Percentiles rank a stretch among this genome's conserved stretches.
Conservation (phyloP, 805 yeast genomes). For the Allodekkera sacchari region DNA sequence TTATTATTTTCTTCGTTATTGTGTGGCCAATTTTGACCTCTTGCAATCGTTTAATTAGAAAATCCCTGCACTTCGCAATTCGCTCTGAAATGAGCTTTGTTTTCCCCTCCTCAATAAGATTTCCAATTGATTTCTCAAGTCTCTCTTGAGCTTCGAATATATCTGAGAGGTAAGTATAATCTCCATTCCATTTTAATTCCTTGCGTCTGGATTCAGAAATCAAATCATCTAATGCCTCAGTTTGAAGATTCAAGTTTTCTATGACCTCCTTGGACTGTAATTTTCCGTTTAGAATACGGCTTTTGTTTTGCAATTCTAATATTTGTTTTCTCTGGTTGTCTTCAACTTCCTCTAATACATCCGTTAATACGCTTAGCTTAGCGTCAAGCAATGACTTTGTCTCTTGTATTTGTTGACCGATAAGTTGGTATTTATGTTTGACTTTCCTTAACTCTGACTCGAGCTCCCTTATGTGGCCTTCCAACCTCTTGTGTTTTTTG, state of each 20-base stretch:
- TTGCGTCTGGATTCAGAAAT: constrained; percentile 10
- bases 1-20: constrained; percentile 12
- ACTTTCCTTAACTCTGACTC: constrained; percentile 28
- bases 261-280: constrained; percentile 7
- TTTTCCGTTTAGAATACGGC: constrained; percentile 1
- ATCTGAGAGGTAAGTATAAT: constrained; percentile 18
- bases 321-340: constrained; percentile 14
- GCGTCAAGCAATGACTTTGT: constrained; percentile 45
- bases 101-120: constrained; percentile 9
- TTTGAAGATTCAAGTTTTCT: constrained; percentile 16
- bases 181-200: constrained; percentile 16
- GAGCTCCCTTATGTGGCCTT: constrained; percentile 29
- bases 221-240: constrained; percentile 19
- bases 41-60: constrained; percentile 9
- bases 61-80: constrained; percentile 7
- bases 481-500: constrained; percentile 25
- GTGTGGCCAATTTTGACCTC: constrained; percentile 8
- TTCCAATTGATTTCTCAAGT: constrained; percentile 16
- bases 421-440: constrained; percentile 25
- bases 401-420: constrained; percentile 32
- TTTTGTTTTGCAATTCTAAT: constrained; percentile 2
- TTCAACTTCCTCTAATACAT: constrained; percentile 20
- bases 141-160: constrained; percentile 16
- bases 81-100: constrained; percentile 9
- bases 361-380: constrained; percentile 35